Base-by-base conservation (phyloP, 768 basidiomycete species). In the Paxillus involutus region DNA sequence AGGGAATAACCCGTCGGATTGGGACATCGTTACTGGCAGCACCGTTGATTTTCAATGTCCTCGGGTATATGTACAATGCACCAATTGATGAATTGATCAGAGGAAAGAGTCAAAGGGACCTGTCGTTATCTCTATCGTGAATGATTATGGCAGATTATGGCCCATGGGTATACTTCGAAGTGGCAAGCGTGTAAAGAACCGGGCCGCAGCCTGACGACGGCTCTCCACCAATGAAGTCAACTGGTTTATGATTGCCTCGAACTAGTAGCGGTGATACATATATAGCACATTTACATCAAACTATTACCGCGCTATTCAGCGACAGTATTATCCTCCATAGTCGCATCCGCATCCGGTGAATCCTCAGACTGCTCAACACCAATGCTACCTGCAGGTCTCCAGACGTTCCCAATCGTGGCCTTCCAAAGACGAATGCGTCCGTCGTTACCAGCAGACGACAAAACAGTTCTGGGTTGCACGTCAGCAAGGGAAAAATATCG, bases 341-440 rank as follows among this genome's bases (percentile, higher is more conserved):
- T 71, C 7, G 72, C 69, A 49, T 79, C 78, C 33, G 65, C 72
- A 44, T 73, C 75, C 35, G 70, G 62, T 16, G 68, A 73, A 52
- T 81, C 81, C 52, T 82, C 82, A 9, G 82, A 77, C 56, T 91
- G 88, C 63, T 92, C 90, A 45, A 93, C 86, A 44, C 86, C 87
- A 49, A 94, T 83, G 53, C 85, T 86, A 6, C 91, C 91, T 14
- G 89, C 89, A 6, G 88, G 79, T 58, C 88, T 76, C 91, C 93
- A 92, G 13, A 95, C 89, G 60, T 77, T 92, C 53, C 88, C 91
- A 52, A 86, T 77, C 4, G 89, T 86, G 2, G 87, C 86, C 69
- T 93, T 94, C 91, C 91, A 94, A 35, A 94, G 69, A 6, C 91
- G 80, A 26, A 94, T 80, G 9, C 90, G 78, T 6, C 92, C 85